Conservation (phyloP, 768 basidiomycete species). For the Lactarius akahatsu region DNA sequence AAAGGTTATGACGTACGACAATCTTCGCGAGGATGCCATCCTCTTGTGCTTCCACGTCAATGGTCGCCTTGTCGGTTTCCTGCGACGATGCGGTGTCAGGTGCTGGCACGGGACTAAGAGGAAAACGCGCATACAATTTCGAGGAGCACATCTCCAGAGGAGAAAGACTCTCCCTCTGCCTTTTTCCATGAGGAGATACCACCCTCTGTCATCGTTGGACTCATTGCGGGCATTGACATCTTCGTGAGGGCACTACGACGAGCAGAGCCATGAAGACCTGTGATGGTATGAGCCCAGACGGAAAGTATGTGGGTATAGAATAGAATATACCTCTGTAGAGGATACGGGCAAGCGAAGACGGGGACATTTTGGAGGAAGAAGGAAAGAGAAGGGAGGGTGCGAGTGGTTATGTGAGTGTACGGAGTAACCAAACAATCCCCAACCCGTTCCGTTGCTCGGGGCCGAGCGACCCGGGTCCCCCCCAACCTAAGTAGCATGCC, state of each 20-base stretch:
- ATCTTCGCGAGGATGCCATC: slow-evolving; percentile 97
- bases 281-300: slow-evolving; percentile 31
- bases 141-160: slow-evolving; percentile 89
- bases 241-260: slow-evolving; percentile 76
- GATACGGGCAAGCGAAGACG: slow-evolving; percentile 57
- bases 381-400: slow-evolving; percentile 8
- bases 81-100: slow-evolving; percentile 35
- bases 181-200: slow-evolving; percentile 98
- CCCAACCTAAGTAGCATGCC: slow-evolving; percentile 32
- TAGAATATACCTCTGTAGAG: slow-evolving; percentile 68
- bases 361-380: slow-evolving; percentile 47
- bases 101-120: slow-evolving; percentile 24
- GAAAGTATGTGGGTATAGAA: slow-evolving; percentile 59
- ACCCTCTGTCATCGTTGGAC: slow-evolving; percentile 99
- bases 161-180: slow-evolving; percentile 89
- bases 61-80: slow-evolving; percentile 99
- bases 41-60: slow-evolving; percentile 99
- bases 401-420: slow-evolving; percentile 32
- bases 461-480: not conserved
- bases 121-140: slow-evolving; percentile 73
- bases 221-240: slow-evolving; percentile 98
- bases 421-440: slow-evolving; percentile 28
- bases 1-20: slow-evolving; percentile 56
- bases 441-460: slow-evolving; percentile 17
- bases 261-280: slow-evolving; percentile 83